Evolutionary conservation across 305 asterid species (phyloP), one percentile per base, ranked within the genome.

Genomic region (Fraxinus greggii): DNA sequence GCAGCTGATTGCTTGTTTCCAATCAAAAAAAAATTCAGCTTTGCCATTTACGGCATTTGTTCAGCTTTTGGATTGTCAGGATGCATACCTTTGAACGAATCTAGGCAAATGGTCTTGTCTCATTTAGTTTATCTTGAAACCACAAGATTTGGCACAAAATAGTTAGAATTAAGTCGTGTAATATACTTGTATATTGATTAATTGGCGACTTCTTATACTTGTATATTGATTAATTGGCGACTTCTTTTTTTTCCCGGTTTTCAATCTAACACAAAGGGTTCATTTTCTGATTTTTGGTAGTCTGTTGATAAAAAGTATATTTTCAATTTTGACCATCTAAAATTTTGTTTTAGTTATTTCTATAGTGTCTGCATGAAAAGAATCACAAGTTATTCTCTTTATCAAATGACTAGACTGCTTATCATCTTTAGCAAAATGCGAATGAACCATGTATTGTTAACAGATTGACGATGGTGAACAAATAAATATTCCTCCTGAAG

Each of bases 381-480:
- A 6, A 17, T 8, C 33, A n/a, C 45, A 73, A 67, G 26, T 19
- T 2, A 7, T 51, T 3, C 28, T 70, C 26, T 67, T 24, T 75
- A 54, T 67, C 23, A 12, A 54, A 75, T 74, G 80, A 79, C 8
- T 75, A 42, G 48, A 28, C 80, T 32, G 67, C 35, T 78, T 51
- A 32, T 80, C 48, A 23, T 15, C 61, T 56, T 74, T 19, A 8
- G 28, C n/a, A 28, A n/a, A 28, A 40, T 48, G 76, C 75, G 32
- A 73, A 65, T 33, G 72, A 75, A 79, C 75, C 59, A 26, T 72
- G 78, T 69, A 77, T 70, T 26, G 19, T 78, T 79, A 56, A 36
- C 90, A 93, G 98, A 84, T 86, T 65, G 81, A 78, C 73, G 17
- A 72, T 80, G 83, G 76, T 83, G 90, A 85, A 79, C 85, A 84